phyloP scores from a whole-genome alignment of 352 stramenopile species.

The Phytophthora ohioensis region DNA sequence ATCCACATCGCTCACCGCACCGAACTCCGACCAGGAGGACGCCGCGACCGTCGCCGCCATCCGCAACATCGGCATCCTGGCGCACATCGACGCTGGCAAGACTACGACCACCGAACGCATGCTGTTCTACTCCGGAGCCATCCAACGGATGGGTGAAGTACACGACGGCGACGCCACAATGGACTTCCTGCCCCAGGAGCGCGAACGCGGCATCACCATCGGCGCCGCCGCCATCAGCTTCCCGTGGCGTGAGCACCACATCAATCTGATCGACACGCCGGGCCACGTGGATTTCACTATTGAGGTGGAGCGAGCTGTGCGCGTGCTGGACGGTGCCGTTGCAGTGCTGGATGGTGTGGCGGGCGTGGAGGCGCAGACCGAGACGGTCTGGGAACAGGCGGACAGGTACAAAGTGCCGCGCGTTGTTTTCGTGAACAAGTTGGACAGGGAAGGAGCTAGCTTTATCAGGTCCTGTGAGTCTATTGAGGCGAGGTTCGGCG shows the following conservation, averaged over 20 bases:
- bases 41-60: conserved; percentile 43
- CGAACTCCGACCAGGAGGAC: conserved; percentile 30
- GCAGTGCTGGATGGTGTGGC: conserved; percentile 97
- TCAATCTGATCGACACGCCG: conserved; percentile 99
- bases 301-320: conserved; percentile 97
- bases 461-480: conserved; percentile 91
- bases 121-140: conserved; percentile 96
- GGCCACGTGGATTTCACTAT: conserved; percentile 99
- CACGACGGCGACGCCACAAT: conserved; percentile 83
- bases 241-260: conserved; percentile 93
- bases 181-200: conserved; percentile 93
- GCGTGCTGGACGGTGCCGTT: conserved; percentile 98
- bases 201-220: conserved; percentile 99
- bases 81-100: conserved; percentile 99
- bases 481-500: conserved; percentile 65
- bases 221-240: conserved; percentile 97
- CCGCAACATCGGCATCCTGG: conserved; percentile 99
- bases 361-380: conserved; percentile 94
- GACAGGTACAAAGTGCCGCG: conserved; percentile 86
- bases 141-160: conserved; percentile 76
- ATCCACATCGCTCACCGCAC: conserved; percentile 5
- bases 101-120: conserved; percentile 99
- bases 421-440: conserved; percentile 98
- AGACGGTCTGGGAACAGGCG: conserved; percentile 88
- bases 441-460: conserved; percentile 95